Evolutionary conservation across 257 asterid genomes (phyloP).

Genomic region (Solanum bulbocastanum): DNA sequence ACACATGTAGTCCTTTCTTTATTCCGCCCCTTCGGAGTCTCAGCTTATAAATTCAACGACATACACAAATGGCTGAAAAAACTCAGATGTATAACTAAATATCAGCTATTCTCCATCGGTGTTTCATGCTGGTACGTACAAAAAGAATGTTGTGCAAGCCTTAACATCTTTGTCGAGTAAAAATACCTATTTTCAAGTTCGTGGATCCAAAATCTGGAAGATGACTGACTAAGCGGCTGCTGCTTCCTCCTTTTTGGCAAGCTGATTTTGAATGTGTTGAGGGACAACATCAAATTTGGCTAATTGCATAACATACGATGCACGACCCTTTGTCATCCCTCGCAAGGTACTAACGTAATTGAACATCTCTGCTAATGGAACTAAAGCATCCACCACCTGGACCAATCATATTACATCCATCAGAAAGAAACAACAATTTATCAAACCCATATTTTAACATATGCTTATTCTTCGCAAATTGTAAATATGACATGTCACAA

Average conservation of each 20-base stretch:
- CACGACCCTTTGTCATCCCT: constrained; percentile 96
- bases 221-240: constrained; percentile 40
- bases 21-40: background rate
- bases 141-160: background rate
- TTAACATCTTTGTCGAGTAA: background rate
- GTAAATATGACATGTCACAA: background rate
- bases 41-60: background rate
- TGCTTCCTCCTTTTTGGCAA: constrained; percentile 66
- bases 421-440: background rate
- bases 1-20: background rate
- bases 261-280: constrained; percentile 87
- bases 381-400: constrained; percentile 88
- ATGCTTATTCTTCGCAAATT: background rate
- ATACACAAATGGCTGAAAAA: background rate
- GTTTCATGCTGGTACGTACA: background rate
- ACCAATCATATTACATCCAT: background rate
- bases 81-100: background rate
- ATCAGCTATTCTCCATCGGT: background rate
- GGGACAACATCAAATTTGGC: constrained; percentile 97
- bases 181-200: background rate
- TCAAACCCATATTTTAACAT: background rate
- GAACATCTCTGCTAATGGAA: constrained; percentile 97
- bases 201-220: background rate
- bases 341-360: constrained; percentile 85
- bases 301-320: constrained; percentile 91